Evolutionary conservation across 2,329 filamentous ascomycete species (phyloP), one percentile per base, ranked within the genome.

Genomic region (Colletotrichum ledebouriae): DNA sequence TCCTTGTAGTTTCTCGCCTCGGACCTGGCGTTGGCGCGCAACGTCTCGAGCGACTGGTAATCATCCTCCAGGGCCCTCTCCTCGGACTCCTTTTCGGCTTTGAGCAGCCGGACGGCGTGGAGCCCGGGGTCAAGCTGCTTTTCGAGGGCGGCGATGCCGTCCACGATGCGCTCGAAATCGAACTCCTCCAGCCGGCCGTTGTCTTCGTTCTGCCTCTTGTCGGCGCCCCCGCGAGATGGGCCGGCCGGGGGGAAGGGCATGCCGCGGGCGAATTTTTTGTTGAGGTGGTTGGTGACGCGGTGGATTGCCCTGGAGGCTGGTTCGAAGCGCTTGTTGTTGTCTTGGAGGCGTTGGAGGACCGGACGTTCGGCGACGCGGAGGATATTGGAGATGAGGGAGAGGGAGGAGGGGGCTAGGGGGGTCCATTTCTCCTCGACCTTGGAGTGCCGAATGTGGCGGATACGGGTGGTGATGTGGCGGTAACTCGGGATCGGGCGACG

Each of bases 361-460:
- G 90, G 87, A 15, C 86, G 85, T 72, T 89, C 87, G 58, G 88
- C 85, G 71, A 89, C 84, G 22, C 83, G 79, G 37, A 93, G 79
- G 33, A 92, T 82, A 15, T 81, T 76, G 17, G 82, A 80, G n/a
- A 90, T 83, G 59, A 85, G 84, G 7, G 84, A 79, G 62, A 91
- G 78, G 47, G 89, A 87, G 25, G 82, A 78, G 6, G 80, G 76
- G 4, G 87, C 82, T 5, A 92, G 82, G 6, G 86, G 82, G 3
- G 83, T 80, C 91, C 91, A 94, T 75, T 91, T 92, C 47, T 89
- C 80, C 47, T 91, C 85, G 66, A 97, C 91, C 42, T 84, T 86
- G 33, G 86, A 84, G 69, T 85, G 86, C n/a, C 89, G 86, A 49
- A 93, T 81, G 47, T 81, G 82, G 41, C 83, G 84, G 12, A 81